Conservation (phyloP, 208 protist genomes). For the Crithidia acanthocephali region DNA sequence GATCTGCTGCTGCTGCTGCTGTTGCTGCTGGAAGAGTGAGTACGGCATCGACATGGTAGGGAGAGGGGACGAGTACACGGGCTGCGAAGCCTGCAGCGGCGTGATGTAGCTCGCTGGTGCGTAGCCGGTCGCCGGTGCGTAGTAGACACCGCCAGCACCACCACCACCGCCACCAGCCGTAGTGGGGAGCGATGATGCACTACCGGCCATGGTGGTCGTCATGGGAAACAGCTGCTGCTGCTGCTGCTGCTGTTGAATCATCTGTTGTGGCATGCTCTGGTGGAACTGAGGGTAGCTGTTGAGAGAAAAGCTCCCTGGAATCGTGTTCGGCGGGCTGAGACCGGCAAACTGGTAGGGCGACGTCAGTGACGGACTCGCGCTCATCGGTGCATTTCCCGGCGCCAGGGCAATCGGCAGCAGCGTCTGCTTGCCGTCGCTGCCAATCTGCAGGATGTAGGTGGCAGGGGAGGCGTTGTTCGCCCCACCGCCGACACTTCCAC, state of each 20-base stretch:
- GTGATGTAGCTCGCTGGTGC: conserved; percentile 15
- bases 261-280: background rate
- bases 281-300: background rate
- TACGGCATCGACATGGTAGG: conserved; percentile 1
- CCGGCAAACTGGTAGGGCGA: background rate
- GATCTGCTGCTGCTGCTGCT: background rate
- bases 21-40: conserved; percentile 1
- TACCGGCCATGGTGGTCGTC: background rate
- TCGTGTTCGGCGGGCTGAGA: background rate
- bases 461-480: background rate
- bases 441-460: conserved; percentile 18
- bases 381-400: background rate
- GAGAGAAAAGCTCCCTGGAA: background rate
- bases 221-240: conserved; percentile 5
- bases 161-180: background rate
- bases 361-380: background rate
- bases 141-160: conserved; percentile 1
- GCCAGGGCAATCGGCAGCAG: conserved; percentile 10
- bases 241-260: conserved; percentile 11
- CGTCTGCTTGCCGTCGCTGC: conserved; percentile 15
- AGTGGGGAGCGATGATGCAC: too few species aligned
- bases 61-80: background rate
- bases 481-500: too few species aligned
- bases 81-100: background rate
- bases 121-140: conserved; percentile 8